Evolutionary conservation across 306 rosid species (phyloP).

Genomic region (Gleditsia sinensis): DNA sequence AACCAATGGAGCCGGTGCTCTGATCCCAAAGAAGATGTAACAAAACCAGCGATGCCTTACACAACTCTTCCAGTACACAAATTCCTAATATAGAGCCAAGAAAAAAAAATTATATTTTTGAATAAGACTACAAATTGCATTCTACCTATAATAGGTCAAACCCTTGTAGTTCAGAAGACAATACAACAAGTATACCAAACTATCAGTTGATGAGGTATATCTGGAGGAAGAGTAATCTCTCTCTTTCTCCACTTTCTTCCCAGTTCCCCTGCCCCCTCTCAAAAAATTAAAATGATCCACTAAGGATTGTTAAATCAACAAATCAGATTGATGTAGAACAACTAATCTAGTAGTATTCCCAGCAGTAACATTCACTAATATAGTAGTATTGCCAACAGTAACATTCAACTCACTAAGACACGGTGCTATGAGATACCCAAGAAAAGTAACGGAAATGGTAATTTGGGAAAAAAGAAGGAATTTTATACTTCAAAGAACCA

Average conservation of each 20-base stretch:
- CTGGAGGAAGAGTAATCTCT: background rate
- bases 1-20: slow-evolving; percentile 37
- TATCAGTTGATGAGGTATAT: background rate
- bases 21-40: slow-evolving; percentile 20
- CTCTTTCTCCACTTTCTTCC: background rate
- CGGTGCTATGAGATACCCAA: background rate
- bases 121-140: background rate
- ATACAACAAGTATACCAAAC: background rate
- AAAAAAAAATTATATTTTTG: background rate
- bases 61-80: background rate
- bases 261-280: background rate
- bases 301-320: background rate
- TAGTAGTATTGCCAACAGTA: background rate
- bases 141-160: background rate
- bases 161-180: background rate
- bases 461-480: background rate
- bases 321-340: background rate
- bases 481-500: background rate
- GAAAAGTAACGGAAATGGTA: background rate
- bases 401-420: background rate
- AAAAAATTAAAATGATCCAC: background rate
- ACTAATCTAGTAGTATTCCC: background rate
- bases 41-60: background rate
- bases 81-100: slow-evolving; percentile 18
- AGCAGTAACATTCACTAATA: background rate